phyloP scores from a whole-genome alignment of 805 yeast genomes.

The Clavispora santaluciae region DNA sequence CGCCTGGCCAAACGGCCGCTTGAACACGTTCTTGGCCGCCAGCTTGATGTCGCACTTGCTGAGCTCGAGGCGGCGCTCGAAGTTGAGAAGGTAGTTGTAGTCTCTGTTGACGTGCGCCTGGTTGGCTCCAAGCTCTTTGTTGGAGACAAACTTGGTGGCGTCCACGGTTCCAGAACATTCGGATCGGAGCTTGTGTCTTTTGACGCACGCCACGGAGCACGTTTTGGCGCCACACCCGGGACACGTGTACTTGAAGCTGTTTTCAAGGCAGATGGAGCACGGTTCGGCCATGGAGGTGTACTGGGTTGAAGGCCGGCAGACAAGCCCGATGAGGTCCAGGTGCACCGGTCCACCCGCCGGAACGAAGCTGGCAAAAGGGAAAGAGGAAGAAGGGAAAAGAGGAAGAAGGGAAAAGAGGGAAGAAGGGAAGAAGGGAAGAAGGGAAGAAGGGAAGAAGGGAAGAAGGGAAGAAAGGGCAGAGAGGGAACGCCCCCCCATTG shows the following conservation, averaged over 20 bases:
- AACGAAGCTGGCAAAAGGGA: no score
- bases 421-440: neutral
- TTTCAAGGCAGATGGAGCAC: slow-evolving; percentile 34
- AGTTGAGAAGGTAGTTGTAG: slow-evolving; percentile 62
- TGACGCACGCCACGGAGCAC: slow-evolving; percentile 70
- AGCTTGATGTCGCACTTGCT: slow-evolving; percentile 48
- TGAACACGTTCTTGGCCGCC: slow-evolving; percentile 40
- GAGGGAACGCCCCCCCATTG: no score
- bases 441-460: no score
- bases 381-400: no score
- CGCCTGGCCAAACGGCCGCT: slow-evolving; percentile 16
- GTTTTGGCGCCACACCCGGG: slow-evolving; percentile 69
- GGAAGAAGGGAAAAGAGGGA: neutral
- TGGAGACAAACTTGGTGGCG: slow-evolving; percentile 51
- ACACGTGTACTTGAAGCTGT: slow-evolving; percentile 61
- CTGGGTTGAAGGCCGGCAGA: slow-evolving; percentile 1
- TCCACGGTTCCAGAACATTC: slow-evolving; percentile 67
- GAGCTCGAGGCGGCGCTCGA: slow-evolving; percentile 58
- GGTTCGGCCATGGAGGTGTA: slow-evolving; percentile 7
- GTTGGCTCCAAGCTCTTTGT: slow-evolving; percentile 37
- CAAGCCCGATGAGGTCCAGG: slow-evolving; percentile 1
- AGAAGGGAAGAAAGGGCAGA: no score
- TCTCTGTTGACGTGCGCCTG: slow-evolving; percentile 67
- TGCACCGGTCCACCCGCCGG: no score
- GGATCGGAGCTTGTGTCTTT: slow-evolving; percentile 56